Evolutionary conservation across 306 rosid genomes (phyloP).

Genomic region (Trifolium fragiferum): DNA sequence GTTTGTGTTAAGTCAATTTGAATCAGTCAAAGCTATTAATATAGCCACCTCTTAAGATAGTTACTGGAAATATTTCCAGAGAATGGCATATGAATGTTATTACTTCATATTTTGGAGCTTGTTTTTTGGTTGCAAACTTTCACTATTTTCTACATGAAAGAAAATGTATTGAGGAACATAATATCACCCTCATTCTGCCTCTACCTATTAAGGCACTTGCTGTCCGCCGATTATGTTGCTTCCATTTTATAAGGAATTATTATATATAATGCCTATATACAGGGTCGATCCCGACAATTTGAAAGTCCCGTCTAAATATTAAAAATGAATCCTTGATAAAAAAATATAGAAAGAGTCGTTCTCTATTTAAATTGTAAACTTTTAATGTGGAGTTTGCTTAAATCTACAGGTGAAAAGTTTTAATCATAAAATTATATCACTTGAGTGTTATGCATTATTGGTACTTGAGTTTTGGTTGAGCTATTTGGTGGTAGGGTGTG

Average conservation of each 20-base stretch:
- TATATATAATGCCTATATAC: not conserved
- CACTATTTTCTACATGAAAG: not conserved
- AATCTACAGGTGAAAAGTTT: too few relatives aligned
- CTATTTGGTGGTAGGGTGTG: too few relatives aligned
- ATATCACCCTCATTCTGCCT: not conserved
- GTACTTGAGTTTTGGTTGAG: too few relatives aligned
- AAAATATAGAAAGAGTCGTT: too few relatives aligned
- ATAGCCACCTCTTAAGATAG: not conserved
- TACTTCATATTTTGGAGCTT: conserved; percentile 30
- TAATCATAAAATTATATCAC: too few relatives aligned
- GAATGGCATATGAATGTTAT: conserved; percentile 37
- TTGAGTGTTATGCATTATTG: too few relatives aligned
- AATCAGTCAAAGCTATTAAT: conserved; percentile 14
- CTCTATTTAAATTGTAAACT: too few relatives aligned
- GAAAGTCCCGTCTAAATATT: too few relatives aligned
- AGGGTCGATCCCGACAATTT: too few relatives aligned
- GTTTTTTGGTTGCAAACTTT: not conserved
- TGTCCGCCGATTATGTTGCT: not conserved
- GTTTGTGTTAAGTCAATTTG: conserved; percentile 22
- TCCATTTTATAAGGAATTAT: not conserved
- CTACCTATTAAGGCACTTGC: not conserved
- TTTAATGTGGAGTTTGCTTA: too few relatives aligned
- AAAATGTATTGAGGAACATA: not conserved
- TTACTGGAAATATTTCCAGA: conserved; percentile 31
- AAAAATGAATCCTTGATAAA: too few relatives aligned